Conservation (phyloP, 2,329 filamentous ascomycete species). For the Sporothrix schenckii region DNA sequence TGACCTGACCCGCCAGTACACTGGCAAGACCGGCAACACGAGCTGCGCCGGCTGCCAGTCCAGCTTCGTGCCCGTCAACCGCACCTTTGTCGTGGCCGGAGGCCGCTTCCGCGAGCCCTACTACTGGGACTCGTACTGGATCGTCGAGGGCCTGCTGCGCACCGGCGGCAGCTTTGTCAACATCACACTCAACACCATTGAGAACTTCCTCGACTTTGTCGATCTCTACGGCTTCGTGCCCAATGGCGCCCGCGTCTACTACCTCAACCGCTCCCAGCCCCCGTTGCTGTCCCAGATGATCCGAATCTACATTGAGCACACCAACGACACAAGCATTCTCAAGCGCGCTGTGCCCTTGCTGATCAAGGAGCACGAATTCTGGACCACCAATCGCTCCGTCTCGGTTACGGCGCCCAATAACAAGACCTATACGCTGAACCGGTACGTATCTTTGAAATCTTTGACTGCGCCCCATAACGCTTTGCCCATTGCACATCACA, state of each 20-base stretch:
- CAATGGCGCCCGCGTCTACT: conserved; percentile 67
- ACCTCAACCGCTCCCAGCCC: conserved; percentile 69
- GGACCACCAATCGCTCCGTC: conserved; percentile 62
- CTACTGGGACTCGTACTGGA: conserved; percentile 74
- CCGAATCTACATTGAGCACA: conserved; percentile 64
- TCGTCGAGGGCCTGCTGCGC: conserved; percentile 65
- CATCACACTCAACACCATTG: conserved; percentile 68
- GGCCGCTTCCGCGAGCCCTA: conserved; percentile 72
- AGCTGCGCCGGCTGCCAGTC: conserved; percentile 63
- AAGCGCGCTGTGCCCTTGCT: conserved; percentile 64
- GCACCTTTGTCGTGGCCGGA: conserved; percentile 70
- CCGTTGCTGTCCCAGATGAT: conserved; percentile 69
- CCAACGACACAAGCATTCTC: conserved; percentile 63
- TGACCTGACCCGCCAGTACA: conserved; percentile 64
- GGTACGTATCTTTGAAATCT: conserved; percentile 45
- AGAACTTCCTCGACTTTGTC: conserved; percentile 70
- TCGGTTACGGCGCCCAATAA: conserved; percentile 50
- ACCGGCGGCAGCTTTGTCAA: conserved; percentile 65
- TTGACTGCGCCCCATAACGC: neutral
- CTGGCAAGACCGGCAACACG: conserved; percentile 42
- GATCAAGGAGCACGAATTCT: conserved; percentile 66
- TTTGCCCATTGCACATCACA: neutral
- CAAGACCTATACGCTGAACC: conserved; percentile 59
- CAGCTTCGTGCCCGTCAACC: conserved; percentile 68
- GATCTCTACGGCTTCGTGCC: conserved; percentile 67